These are phyloP conservation scores for Phellinidium pouzarii DNA, from an alignment of 1,284 basidiomycete genomes.

Conservation along the genomic window DNA sequence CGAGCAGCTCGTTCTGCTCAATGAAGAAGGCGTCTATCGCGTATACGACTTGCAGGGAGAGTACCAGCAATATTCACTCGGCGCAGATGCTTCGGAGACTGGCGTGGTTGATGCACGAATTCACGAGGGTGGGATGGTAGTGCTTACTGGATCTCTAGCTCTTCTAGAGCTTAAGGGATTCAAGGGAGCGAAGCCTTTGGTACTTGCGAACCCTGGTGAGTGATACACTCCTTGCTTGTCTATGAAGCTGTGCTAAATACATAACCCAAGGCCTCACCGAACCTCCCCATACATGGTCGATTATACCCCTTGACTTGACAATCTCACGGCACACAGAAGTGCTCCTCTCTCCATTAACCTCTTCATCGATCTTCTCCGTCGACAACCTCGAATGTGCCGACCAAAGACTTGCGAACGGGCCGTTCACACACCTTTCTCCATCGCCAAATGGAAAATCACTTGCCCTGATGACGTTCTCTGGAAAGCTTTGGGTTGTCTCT, in stretches of 20 bases:
- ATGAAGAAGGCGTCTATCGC: conserved; percentile 89
- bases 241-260: background rate
- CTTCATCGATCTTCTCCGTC: conserved; percentile 53
- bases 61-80: conserved; percentile 82
- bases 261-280: conserved; percentile 41
- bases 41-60: conserved; percentile 84
- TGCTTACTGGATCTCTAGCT: conserved; percentile 69
- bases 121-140: conserved; percentile 83
- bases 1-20: conserved; percentile 79
- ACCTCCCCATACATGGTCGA: conserved; percentile 76
- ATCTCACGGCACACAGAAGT: conserved; percentile 86
- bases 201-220: conserved; percentile 64
- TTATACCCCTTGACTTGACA: conserved; percentile 82
- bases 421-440: conserved; percentile 80
- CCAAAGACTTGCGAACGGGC: conserved; percentile 84
- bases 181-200: conserved; percentile 65
- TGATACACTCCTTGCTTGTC: background rate
- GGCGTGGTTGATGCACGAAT: conserved; percentile 84
- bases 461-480: conserved; percentile 71
- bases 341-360: conserved; percentile 66
- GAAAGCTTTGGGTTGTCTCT: conserved; percentile 86
- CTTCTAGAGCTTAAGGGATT: conserved; percentile 84
- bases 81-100: conserved; percentile 77
- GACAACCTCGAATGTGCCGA: conserved; percentile 85
- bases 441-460: conserved; percentile 94